Conservation (phyloP, 306 rosid species). For the Prunus kanzakura region DNA sequence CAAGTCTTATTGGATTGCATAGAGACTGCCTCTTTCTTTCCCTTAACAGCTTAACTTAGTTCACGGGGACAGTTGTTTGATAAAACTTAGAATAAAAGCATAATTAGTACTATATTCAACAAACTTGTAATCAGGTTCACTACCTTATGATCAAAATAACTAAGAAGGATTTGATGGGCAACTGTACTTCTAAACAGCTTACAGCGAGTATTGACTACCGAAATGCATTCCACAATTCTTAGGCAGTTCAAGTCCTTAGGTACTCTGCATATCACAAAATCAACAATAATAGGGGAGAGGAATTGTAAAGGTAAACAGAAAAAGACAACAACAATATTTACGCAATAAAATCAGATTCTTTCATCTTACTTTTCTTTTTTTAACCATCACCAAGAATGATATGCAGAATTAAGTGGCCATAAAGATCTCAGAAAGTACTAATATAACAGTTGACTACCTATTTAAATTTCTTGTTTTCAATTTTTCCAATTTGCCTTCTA, state of each 20-base stretch:
- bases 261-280: constrained; percentile 43
- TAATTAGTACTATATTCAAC: background rate
- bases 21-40: background rate
- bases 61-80: background rate
- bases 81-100: background rate
- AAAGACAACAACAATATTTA: constrained; percentile 15
- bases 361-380: too few species aligned
- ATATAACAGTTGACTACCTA: background rate
- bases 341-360: background rate
- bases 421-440: background rate
- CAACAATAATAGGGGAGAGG: constrained; percentile 21
- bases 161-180: constrained; percentile 66
- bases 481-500: too few species aligned
- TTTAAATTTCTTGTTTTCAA: background rate
- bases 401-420: too few species aligned
- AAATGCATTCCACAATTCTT: constrained; percentile 72
- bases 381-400: background rate
- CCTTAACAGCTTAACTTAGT: background rate
- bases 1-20: background rate
- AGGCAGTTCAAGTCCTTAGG: constrained; percentile 74
- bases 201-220: constrained; percentile 50
- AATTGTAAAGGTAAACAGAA: constrained; percentile 6
- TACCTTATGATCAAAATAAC: constrained; percentile 58
- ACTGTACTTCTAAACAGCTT: constrained; percentile 65
- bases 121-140: background rate